Conservation (phyloP, 2,329 filamentous ascomycete species). For the Calycina marina region DNA sequence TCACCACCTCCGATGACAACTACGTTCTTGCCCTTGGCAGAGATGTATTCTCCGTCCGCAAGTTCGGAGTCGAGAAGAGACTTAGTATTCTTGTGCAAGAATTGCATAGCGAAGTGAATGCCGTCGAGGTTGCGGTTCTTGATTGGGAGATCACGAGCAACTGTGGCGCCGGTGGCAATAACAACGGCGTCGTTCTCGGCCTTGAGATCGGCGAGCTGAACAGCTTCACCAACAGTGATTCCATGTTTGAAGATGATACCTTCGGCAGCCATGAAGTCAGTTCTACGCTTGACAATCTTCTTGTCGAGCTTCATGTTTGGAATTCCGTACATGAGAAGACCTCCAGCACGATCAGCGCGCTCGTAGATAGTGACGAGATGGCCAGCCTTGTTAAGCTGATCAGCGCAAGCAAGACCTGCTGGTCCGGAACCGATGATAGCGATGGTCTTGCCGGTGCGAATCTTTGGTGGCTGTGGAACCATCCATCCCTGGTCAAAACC, state of each 20-base stretch:
- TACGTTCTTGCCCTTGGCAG: constrained; percentile 89
- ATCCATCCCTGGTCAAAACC: constrained; percentile 99
- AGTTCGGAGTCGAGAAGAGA: constrained; percentile 87
- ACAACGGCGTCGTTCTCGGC: constrained; percentile 68
- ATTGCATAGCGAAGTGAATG: constrained; percentile 94
- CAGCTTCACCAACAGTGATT: constrained; percentile 62
- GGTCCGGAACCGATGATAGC: constrained; percentile 88
- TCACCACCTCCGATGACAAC: constrained; percentile 96
- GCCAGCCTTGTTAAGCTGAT: constrained; percentile 87
- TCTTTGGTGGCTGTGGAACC: constrained; percentile 63
- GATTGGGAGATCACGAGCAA: constrained; percentile 84
- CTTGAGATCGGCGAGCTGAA: constrained; percentile 57
- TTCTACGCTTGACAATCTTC: constrained; percentile 86
- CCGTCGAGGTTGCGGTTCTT: constrained; percentile 77
- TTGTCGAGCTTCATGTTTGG: constrained; percentile 99
- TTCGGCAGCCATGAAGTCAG: constrained; percentile 87
- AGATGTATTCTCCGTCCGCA: constrained; percentile 73
- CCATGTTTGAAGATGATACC: constrained; percentile 72
- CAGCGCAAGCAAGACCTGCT: constrained; percentile 75
- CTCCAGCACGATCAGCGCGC: constrained; percentile 78
- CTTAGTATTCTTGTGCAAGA: constrained; percentile 95
- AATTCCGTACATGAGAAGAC: constrained; percentile 95
- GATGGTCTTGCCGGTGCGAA: constrained; percentile 75
- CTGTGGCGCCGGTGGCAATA: constrained; percentile 83
- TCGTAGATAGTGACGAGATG: constrained; percentile 85